Percentiles rank a stretch among this genome's conserved stretches.
phyloP scores from a whole-genome alignment of 345 rosid genomes.

The Eutrema heterophyllum region DNA sequence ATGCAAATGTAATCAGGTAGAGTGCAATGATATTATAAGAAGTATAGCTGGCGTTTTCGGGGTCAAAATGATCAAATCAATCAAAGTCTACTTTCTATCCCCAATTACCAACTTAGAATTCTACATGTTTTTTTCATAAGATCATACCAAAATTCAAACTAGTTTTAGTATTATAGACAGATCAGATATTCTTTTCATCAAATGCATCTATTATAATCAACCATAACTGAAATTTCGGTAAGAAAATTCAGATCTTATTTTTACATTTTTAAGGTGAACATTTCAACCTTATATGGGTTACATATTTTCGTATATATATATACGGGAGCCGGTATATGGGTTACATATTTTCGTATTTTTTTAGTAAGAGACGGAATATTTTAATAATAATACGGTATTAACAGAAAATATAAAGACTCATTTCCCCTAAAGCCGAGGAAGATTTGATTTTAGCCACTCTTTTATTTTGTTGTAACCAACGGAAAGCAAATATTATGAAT shows the following conservation, averaged over 20 bases:
- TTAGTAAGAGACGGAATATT: background rate
- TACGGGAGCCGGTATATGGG: no score
- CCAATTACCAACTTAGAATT: background rate
- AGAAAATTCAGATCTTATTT: background rate
- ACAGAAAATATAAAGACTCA: background rate
- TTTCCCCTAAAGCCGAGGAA: conserved; percentile 11
- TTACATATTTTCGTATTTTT: background rate
- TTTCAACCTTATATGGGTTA: background rate
- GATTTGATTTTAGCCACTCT: conserved; percentile 19
- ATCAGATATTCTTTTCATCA: background rate
- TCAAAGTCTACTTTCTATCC: background rate
- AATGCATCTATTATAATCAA: background rate
- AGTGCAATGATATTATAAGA: background rate
- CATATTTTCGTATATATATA: background rate
- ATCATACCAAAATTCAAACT: background rate
- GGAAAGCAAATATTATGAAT: background rate
- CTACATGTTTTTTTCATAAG: no score
- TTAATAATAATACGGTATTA: background rate
- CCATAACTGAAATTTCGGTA: background rate
- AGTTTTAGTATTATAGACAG: background rate
- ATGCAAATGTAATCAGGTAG: conserved; percentile 1
- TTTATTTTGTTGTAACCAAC: background rate
- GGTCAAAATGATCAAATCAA: background rate
- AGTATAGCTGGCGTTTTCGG: conserved; percentile 3
- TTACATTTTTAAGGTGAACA: background rate